Base-by-base conservation (phyloP, 228 moss, liverwort and hornwort species). In the Sphagnum fallax region DNA sequence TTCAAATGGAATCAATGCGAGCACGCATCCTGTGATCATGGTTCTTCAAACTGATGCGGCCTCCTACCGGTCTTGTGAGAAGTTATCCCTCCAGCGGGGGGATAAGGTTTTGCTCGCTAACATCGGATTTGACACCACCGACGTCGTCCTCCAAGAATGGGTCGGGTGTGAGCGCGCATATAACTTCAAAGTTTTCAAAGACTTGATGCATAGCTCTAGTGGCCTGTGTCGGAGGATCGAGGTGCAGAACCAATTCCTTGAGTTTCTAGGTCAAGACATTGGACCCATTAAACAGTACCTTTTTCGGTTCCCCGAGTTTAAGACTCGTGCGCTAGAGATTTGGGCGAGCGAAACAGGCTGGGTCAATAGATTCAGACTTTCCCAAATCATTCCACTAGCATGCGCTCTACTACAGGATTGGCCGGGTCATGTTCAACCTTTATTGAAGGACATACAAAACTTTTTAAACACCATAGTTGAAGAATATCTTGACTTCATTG, bases 11-110 rank as follows among this genome's bases (percentile, higher is more conserved):
- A 57, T 1, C 1, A 61, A 75, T 16, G 75, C 71, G 1, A 55
- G 82, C 63, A 71, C 69, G 8, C 62, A 69, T 48, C 69, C 78
- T 0, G 66, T 85, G 12, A 81, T 72, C 7, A 79, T 84, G 9
- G 84, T 86, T 10, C 51, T 89, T 4, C 81, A 89, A 71, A 83
- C 89, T 0, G 89, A 89, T 51, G 83, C 89, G 0, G 86, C 86
- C 0, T 83, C 86, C 0, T 77, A 79, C 0, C 74, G 84, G 14
- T 87, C 82, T 16, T 65, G 74, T 9, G 77, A 74, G 48, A 61
- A 75, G 47, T 9, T 84, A 13, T 72, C 68, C 10, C 69, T 87
- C 0, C 61, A 64, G 0, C 65, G 13, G 0, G 71, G 69, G 6
- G 87, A 89, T 55, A 80, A 74, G 65, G 77, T 89, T 4, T 69